These are phyloP conservation scores for Prunus salicina DNA, from an alignment of 306 rosid species.

Conservation along the genomic window DNA sequence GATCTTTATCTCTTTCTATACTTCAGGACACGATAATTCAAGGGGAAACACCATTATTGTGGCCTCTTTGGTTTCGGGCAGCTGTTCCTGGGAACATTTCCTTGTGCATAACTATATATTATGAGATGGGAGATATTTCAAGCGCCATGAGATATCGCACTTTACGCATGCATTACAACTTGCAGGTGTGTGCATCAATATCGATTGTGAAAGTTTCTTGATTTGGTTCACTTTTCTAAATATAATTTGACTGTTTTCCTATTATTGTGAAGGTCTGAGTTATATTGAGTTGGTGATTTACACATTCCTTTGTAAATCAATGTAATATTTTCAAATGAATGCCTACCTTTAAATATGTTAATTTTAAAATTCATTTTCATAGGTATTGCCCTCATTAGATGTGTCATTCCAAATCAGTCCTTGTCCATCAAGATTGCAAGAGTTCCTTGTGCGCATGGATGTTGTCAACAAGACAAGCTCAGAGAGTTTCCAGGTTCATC, in stretches of 20 bases:
- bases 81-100: constrained; percentile 86
- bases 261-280: background rate
- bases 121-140: constrained; percentile 76
- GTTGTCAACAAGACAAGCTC: constrained; percentile 73
- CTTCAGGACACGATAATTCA: constrained; percentile 69
- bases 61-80: constrained; percentile 99
- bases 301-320: background rate
- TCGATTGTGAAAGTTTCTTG: constrained; percentile 19
- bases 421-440: constrained; percentile 76
- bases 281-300: background rate
- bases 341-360: constrained; percentile 1
- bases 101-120: constrained; percentile 74
- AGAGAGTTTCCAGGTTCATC: constrained; percentile 71
- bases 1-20: constrained; percentile 11
- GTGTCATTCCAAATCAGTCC: constrained; percentile 82
- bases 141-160: constrained; percentile 75
- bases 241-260: background rate
- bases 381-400: constrained; percentile 91
- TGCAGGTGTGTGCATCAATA: constrained; percentile 64
- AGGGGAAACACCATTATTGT: constrained; percentile 61
- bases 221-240: background rate
- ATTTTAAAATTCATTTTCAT: constrained; percentile 27
- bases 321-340: background rate
- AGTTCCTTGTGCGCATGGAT: constrained; percentile 90
- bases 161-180: constrained; percentile 73